Percentiles rank a stretch among this genome's conserved stretches.
Conservation (phyloP, 495 filamentous ascomycete genomes). For the Delitschia confertaspora region DNA sequence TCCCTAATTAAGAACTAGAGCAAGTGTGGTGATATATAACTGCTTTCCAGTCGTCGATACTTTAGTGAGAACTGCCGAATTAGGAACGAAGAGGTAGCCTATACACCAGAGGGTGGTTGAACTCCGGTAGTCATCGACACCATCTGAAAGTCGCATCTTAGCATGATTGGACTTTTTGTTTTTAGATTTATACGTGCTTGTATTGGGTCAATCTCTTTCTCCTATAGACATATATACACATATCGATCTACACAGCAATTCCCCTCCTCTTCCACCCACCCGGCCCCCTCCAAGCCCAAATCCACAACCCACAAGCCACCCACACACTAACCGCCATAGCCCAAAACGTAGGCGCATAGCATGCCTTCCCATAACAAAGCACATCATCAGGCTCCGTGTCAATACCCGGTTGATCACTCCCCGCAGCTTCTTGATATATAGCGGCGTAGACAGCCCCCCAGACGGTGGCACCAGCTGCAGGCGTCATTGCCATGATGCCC, state of each 20-base stretch:
- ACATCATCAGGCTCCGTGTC: constrained; percentile 38
- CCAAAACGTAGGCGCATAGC: constrained; percentile 74
- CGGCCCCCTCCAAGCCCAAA: constrained; percentile 69
- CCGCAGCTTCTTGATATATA: constrained; percentile 56
- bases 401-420: constrained; percentile 21
- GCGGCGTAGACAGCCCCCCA: constrained; percentile 79
- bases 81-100: too few species aligned
- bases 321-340: constrained; percentile 68
- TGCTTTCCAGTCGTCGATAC: too few species aligned
- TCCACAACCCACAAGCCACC: constrained; percentile 64
- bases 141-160: too few species aligned
- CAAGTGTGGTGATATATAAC: too few species aligned
- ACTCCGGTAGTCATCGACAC: too few species aligned
- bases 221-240: too few species aligned
- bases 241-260: constrained; percentile 61
- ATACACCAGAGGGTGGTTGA: too few species aligned
- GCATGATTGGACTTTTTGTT: too few species aligned
- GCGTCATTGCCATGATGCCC: constrained; percentile 87
- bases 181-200: too few species aligned
- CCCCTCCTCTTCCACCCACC: constrained; percentile 70
- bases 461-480: constrained; percentile 70
- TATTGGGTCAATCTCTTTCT: too few species aligned
- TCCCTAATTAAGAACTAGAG: too few species aligned
- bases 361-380: constrained; percentile 64
- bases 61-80: too few species aligned